These are phyloP conservation scores for Leccinum pachyderme DNA, from an alignment of 1,284 basidiomycete genomes.

Conservation along the genomic window DNA sequence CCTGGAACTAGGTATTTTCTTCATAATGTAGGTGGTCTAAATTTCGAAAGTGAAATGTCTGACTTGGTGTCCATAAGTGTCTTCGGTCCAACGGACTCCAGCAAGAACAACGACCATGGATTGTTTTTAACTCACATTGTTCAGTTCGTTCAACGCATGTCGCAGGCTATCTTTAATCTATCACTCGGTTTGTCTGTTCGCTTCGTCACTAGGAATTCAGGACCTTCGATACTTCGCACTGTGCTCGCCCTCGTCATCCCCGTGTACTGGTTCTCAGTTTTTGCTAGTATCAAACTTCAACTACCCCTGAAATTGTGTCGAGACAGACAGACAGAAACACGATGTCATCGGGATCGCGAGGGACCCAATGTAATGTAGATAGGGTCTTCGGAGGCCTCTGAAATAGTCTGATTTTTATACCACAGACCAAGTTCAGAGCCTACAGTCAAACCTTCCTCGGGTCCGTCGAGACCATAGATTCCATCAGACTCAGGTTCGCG, in stretches of 20 bases:
- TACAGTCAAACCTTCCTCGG: conserved; percentile 68
- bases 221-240: no score
- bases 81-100: background rate
- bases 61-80: background rate
- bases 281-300: conserved; percentile 46
- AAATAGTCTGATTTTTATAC: conserved; percentile 10
- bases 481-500: conserved; percentile 64
- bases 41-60: background rate
- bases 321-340: conserved; percentile 77
- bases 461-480: conserved; percentile 69
- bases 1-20: background rate
- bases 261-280: no score
- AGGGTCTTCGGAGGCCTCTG: background rate
- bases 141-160: no score
- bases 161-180: no score
- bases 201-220: no score
- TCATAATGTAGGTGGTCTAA: background rate
- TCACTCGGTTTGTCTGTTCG: no score
- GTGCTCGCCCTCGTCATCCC: no score
- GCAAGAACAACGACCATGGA: background rate
- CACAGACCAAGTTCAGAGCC: conserved; percentile 65
- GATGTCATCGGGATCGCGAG: conserved; percentile 74
- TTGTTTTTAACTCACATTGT: background rate
- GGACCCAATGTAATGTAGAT: conserved; percentile 60
- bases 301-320: conserved; percentile 53